Conservation (phyloP, 441 rosid genomes). For the Raphanus hybrid region DNA sequence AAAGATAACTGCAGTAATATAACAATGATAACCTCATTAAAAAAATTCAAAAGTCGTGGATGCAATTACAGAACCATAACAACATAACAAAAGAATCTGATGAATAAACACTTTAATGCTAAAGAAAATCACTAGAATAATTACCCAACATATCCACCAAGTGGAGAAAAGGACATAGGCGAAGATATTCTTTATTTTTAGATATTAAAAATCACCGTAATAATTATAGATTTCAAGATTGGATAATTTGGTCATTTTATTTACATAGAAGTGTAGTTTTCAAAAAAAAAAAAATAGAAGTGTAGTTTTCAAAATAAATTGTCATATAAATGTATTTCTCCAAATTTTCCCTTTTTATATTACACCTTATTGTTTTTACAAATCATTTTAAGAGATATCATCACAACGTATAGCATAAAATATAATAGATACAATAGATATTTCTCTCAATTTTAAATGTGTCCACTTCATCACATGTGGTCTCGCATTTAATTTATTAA, state of each 20-base stretch:
- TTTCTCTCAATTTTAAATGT: too few species aligned
- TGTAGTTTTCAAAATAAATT: background rate
- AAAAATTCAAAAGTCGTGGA: background rate
- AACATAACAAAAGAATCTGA: background rate
- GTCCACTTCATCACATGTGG: too few species aligned
- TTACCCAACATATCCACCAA: background rate
- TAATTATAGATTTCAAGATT: too few species aligned
- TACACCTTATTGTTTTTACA: too few species aligned
- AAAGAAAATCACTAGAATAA: background rate
- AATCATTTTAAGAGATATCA: too few species aligned
- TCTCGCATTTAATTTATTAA: too few species aligned
- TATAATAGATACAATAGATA: too few species aligned
- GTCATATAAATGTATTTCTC: background rate
- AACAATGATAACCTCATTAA: too few species aligned
- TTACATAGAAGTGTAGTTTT: background rate
- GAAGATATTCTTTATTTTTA: too few species aligned
- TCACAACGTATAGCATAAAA: too few species aligned
- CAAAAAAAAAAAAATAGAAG: background rate
- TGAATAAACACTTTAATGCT: background rate
- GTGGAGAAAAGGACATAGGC: background rate
- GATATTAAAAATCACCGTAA: too few species aligned
- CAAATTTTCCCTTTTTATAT: background rate
- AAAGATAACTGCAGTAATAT: background rate
- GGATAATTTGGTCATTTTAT: background rate
- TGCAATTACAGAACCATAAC: background rate